Evolutionary conservation across 352 stramenopile genomes (phyloP), one percentile per base, ranked within the genome.

Genomic region (Globisporangium heterothallicum): DNA sequence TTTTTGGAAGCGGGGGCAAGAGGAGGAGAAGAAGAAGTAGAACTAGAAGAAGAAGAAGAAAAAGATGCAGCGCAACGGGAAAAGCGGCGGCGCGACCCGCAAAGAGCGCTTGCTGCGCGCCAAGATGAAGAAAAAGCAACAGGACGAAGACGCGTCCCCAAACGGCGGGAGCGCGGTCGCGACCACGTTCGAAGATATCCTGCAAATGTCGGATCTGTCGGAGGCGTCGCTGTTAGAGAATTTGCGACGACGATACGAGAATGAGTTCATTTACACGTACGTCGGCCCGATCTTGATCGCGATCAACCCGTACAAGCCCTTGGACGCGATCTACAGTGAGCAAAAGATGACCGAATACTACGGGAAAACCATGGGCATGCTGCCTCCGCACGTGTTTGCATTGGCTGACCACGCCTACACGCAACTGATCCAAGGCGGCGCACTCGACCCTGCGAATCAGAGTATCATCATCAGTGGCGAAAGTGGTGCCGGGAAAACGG

Each of bases 211-310:
- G 44, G 86, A 95, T 53, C 64, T 96, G 47, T 95, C 82, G 42
- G 88, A 97, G 66, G 66, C 78, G 24, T 95, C 87, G 46, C 76
- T 98, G 62, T 72, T 97, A 42, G 76, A 85, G 4, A 95, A 95
- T 47, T 61, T 98, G 50, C 74, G 85, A 22, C 70, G 72, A 35
- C 86, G 92, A n/a, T 98, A 97, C 74, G 85, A 96, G 49, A 77
- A 93, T 45, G 84, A 97, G 61, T 56, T 86, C 47, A 97, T 98
- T 59, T 98, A 98, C 73, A 98, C 93, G 54, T 96, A 94, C 59
- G 88, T 97, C 12, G 88, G 88, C 0, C 74, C 81, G 26, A 96
- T 97, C 53, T 51, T 97, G 44, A 92, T 97, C 44, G 87, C 83
- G 44, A 95, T 97, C 59, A 97, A 97, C 68, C 88, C 88, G 58